These are phyloP conservation scores for Lentinula aciculospora DNA, from an alignment of 768 basidiomycete species.

Conservation along the genomic window DNA sequence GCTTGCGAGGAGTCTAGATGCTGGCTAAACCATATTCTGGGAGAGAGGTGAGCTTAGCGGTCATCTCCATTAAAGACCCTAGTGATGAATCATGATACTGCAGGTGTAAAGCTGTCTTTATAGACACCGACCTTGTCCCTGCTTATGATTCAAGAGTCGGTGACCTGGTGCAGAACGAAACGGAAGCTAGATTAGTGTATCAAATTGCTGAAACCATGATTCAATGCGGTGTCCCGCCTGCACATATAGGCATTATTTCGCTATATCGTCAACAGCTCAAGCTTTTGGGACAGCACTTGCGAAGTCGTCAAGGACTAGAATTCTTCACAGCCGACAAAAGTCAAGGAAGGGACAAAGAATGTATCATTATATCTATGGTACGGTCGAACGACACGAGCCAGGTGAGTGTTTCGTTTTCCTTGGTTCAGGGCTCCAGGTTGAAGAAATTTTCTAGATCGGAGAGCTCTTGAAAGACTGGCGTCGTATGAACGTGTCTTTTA, in stretches of 20 bases:
- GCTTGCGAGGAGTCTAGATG: slow-evolving; percentile 38
- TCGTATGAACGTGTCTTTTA: slow-evolving; percentile 94
- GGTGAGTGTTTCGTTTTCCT: slow-evolving; percentile 37
- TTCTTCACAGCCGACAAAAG: slow-evolving; percentile 89
- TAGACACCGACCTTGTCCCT: slow-evolving; percentile 85
- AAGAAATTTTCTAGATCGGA: slow-evolving; percentile 56
- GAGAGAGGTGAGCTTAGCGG: slow-evolving; percentile 48
- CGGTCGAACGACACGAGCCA: slow-evolving; percentile 74
- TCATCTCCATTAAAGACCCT: background rate
- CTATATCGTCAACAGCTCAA: slow-evolving; percentile 96
- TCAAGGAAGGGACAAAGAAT: slow-evolving; percentile 95
- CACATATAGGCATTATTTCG: slow-evolving; percentile 84
- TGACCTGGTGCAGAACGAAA: slow-evolving; percentile 84
- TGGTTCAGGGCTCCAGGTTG: background rate
- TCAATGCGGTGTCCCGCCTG: slow-evolving; percentile 53
- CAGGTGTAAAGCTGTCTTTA: slow-evolving; percentile 85
- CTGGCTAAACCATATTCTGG: slow-evolving; percentile 66
- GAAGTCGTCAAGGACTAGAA: slow-evolving; percentile 57
- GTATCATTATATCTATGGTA: slow-evolving; percentile 89
- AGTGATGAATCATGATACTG: background rate
- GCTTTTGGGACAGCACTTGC: slow-evolving; percentile 64
- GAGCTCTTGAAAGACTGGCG: slow-evolving; percentile 96
- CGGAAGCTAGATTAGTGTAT: slow-evolving; percentile 65
- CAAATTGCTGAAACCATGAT: slow-evolving; percentile 68
- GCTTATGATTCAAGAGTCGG: slow-evolving; percentile 79